A percentile compares a stretch with the other conserved stretches of the same genome.
These are phyloP conservation scores for Debaryomyces subglobosus DNA, from an alignment of 1,139 yeast species.

Conservation along the genomic window DNA sequence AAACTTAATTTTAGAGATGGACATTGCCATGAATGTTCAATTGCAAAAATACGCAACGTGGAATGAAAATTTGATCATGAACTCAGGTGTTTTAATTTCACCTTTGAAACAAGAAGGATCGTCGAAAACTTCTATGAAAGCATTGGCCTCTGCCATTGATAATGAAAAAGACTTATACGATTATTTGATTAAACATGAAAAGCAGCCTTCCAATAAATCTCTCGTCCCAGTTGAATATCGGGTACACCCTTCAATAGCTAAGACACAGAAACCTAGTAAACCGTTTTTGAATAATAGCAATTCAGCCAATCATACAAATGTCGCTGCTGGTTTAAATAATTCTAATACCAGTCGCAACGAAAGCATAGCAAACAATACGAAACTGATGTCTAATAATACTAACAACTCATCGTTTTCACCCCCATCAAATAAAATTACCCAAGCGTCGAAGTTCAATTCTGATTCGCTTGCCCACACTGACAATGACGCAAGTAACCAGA, in stretches of 20 bases:
- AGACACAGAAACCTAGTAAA: constrained; percentile 31
- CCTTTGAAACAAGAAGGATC: constrained; percentile 55
- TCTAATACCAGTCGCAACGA: neutral
- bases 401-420: constrained; percentile 8
- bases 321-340: neutral
- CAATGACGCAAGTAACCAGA: constrained; percentile 7
- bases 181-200: constrained; percentile 57
- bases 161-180: constrained; percentile 81
- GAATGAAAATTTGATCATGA: constrained; percentile 80
- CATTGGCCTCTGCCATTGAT: constrained; percentile 74
- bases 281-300: constrained; percentile 40
- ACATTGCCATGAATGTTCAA: constrained; percentile 85
- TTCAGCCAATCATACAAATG: constrained; percentile 12
- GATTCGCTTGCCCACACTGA: constrained; percentile 2
- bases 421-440: constrained; percentile 4
- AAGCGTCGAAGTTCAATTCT: constrained; percentile 10
- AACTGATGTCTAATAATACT: neutral
- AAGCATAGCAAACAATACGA: neutral
- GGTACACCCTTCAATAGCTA: constrained; percentile 71
- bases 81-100: constrained; percentile 78
- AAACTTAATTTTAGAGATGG: constrained; percentile 80
- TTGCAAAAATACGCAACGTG: constrained; percentile 87
- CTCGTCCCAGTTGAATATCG: constrained; percentile 73
- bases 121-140: constrained; percentile 67
- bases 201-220: constrained; percentile 35